Percentiles rank a stretch among this genome's conserved stretches.
Conservation (phyloP, 164 flowering plant genomes). For the Berberis vulgaris region DNA sequence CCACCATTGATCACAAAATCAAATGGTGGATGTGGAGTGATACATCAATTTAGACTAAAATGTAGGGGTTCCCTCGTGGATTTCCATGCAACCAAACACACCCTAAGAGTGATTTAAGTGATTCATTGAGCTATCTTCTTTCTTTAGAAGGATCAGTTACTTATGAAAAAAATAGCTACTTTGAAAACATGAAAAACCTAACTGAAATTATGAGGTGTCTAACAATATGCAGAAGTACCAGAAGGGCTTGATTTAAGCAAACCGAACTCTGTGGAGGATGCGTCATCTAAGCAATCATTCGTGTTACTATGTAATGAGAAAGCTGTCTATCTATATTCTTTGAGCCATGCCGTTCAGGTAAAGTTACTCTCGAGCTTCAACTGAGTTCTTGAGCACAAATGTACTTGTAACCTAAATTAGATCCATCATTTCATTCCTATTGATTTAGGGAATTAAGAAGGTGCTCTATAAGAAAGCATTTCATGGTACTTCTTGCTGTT, state of each 20-base stretch:
- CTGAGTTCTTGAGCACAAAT: not conserved
- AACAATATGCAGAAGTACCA: slow-evolving; percentile 30
- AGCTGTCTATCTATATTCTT: slow-evolving; percentile 67
- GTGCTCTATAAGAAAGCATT: slow-evolving; percentile 73
- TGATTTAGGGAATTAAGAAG: slow-evolving; percentile 68
- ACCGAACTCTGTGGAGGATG: slow-evolving; percentile 24
- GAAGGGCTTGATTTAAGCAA: slow-evolving; percentile 20
- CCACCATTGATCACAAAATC: too few relatives aligned
- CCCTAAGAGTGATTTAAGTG: too few relatives aligned
- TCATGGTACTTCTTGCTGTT: slow-evolving; percentile 53
- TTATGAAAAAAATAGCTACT: too few relatives aligned
- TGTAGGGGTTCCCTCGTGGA: too few relatives aligned
- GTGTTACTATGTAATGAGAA: slow-evolving; percentile 77
- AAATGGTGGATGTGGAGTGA: too few relatives aligned
- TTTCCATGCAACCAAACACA: too few relatives aligned
- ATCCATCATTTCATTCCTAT: slow-evolving; percentile 1
- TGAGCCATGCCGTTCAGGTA: slow-evolving; percentile 65
- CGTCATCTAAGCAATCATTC: slow-evolving; percentile 26
- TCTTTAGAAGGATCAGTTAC: too few relatives aligned
- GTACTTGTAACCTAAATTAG: not conserved
- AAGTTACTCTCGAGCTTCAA: not conserved
- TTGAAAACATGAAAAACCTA: too few relatives aligned
- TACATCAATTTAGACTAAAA: too few relatives aligned
- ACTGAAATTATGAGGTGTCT: too few relatives aligned
- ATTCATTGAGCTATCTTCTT: too few relatives aligned